Percentiles rank a stretch among this genome's conserved stretches.
phyloP scores from a whole-genome alignment of 306 rosid species.

The Luffa aegyptiaca region DNA sequence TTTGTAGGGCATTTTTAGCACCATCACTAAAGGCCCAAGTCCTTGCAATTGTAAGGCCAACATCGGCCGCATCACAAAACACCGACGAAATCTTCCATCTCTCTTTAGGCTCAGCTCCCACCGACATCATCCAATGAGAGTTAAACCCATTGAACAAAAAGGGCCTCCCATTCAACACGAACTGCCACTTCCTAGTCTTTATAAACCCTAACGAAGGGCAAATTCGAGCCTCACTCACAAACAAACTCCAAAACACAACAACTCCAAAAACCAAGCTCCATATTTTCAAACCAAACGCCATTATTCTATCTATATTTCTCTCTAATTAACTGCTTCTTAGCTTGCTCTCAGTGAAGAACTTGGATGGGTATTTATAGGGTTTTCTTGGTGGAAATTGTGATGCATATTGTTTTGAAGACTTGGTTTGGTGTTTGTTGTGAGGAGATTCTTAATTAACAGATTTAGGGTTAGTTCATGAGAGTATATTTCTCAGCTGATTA shows the following conservation, averaged over 20 bases:
- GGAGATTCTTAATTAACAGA: too few relatives aligned
- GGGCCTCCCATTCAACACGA: conserved; percentile 42
- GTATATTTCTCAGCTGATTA: too few relatives aligned
- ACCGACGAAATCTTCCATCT: too few relatives aligned
- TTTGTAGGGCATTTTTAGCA: conserved; percentile 49
- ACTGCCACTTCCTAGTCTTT: not conserved
- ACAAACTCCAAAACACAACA: not conserved
- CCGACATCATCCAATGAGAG: conserved; percentile 54
- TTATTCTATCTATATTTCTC: too few relatives aligned
- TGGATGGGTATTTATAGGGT: too few relatives aligned
- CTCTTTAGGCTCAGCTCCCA: too few relatives aligned
- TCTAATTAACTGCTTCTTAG: too few relatives aligned
- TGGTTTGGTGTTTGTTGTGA: too few relatives aligned
- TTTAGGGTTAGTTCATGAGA: too few relatives aligned
- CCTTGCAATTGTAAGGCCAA: conserved; percentile 57
- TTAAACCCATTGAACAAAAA: conserved; percentile 72
- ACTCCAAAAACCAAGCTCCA: not conserved
- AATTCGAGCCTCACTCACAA: not conserved
- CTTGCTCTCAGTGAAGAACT: too few relatives aligned
- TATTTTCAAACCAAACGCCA: not conserved
- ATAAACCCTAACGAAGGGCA: not conserved
- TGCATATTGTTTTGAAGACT: too few relatives aligned
- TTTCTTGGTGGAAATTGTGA: too few relatives aligned
- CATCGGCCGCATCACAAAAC: conserved; percentile 8
- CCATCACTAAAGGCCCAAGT: conserved; percentile 92